Evolutionary conservation across 129 eudicot genomes (phyloP).

Genomic region (Flaveria sonorensis): DNA sequence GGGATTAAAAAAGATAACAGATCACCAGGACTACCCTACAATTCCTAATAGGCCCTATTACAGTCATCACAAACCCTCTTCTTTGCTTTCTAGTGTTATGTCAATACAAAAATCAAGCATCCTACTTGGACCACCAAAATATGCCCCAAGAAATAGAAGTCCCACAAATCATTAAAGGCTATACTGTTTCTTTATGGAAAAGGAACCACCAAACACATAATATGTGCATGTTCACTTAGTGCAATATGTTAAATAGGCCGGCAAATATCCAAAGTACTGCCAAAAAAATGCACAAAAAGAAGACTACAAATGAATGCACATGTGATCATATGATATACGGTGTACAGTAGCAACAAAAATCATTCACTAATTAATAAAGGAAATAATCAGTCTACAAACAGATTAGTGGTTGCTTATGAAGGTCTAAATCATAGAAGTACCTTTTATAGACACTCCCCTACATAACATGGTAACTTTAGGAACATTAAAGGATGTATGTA

Average conservation of each 20-base stretch:
- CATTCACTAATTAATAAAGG: conserved; percentile 25
- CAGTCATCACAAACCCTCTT: conserved; percentile 20
- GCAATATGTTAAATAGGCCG: conserved; percentile 30
- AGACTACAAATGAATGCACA: conserved; percentile 29
- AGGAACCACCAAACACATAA: conserved; percentile 34
- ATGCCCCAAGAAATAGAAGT: conserved; percentile 22
- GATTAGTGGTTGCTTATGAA: conserved; percentile 25
- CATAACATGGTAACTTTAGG: conserved; percentile 11
- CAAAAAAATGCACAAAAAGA: conserved; percentile 24
- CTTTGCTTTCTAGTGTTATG: conserved; percentile 19
- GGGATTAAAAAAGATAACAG: conserved; percentile 2
- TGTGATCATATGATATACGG: conserved; percentile 15
- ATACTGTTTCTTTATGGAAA: conserved; percentile 22
- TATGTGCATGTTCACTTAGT: conserved; percentile 27
- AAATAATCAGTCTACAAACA: conserved; percentile 24
- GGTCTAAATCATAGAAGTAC: conserved; percentile 19
- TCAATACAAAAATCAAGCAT: conserved; percentile 20
- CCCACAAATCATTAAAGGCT: conserved; percentile 23
- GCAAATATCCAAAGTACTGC: conserved; percentile 19
- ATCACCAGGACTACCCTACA: conserved; percentile 20
- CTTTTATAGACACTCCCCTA: conserved; percentile 7
- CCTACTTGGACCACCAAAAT: conserved; percentile 38
- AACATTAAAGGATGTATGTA: conserved; percentile 22
- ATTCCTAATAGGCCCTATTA: conserved; percentile 18
- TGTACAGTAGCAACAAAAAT: conserved; percentile 31